Evolutionary conservation across 495 filamentous ascomycete genomes (phyloP).

Genomic region (Ramalina intermedia): DNA sequence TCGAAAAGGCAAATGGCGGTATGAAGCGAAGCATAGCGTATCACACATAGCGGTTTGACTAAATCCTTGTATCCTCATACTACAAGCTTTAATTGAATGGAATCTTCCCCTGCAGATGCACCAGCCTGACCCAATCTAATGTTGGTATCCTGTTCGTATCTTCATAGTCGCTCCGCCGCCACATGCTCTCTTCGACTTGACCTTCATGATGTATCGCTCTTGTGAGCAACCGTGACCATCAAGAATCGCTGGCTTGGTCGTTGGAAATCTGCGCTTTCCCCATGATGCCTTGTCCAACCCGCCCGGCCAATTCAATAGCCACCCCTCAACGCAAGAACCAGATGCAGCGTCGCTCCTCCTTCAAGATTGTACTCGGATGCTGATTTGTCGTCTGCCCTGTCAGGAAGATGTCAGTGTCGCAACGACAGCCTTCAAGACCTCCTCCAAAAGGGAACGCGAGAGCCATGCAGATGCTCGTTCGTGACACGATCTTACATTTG

Average conservation of each 20-base stretch:
- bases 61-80: too few species aligned
- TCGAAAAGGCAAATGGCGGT: not conserved
- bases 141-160: too few species aligned
- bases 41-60: too few species aligned
- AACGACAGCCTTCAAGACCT: not conserved
- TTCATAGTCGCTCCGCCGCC: too few species aligned
- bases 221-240: too few species aligned
- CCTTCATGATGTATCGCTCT: too few species aligned
- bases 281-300: not conserved
- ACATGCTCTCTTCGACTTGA: too few species aligned
- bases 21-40: not conserved
- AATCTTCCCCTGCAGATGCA: too few species aligned
- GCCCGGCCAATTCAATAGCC: constrained; percentile 27
- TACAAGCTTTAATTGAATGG: too few species aligned
- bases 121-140: too few species aligned
- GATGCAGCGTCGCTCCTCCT: constrained; percentile 83
- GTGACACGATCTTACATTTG: constrained; percentile 54
- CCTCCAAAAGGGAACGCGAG: not conserved
- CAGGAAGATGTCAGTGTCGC: not conserved
- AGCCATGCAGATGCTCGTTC: not conserved
- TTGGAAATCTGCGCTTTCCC: not conserved
- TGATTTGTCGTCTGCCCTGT: constrained; percentile 81
- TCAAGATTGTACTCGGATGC: constrained; percentile 77
- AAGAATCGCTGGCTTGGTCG: too few species aligned
- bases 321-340: constrained; percentile 85